phyloP scores from a whole-genome alignment of 768 basidiomycete species.

The Panaeolus papilionaceus region DNA sequence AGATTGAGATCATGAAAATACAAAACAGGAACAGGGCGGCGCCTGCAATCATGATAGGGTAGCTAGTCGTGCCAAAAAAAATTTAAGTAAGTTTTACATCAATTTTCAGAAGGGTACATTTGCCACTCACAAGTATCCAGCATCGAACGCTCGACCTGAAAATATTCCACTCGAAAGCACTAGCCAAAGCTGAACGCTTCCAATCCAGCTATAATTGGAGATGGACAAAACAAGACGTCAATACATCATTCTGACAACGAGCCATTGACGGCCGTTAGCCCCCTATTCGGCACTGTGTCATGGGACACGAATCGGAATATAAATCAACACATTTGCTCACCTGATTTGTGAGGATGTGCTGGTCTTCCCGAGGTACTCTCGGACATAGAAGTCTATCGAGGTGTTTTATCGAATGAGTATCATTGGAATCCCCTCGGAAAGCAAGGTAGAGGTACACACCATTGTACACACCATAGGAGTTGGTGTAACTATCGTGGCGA shows the following conservation, averaged over 20 bases:
- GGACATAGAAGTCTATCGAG: constrained; percentile 37
- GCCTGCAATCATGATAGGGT: constrained; percentile 51
- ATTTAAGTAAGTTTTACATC: constrained; percentile 11
- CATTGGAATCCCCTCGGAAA: constrained; percentile 29
- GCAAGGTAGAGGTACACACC: constrained; percentile 38
- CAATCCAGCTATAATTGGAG: constrained; percentile 31
- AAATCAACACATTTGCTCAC: constrained; percentile 19
- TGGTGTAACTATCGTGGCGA: constrained; percentile 31
- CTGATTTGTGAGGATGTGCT: constrained; percentile 35
- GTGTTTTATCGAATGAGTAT: constrained; percentile 17
- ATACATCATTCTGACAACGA: constrained; percentile 1
- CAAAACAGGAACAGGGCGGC: constrained; percentile 49
- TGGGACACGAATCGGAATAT: too few relatives aligned
- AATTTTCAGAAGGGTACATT: neutral
- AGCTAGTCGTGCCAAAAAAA: constrained; percentile 34
- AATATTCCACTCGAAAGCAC: constrained; percentile 31
- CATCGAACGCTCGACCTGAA: constrained; percentile 34
- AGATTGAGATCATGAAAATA: constrained; percentile 53
- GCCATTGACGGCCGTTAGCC: constrained; percentile 9
- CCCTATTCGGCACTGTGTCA: neutral
- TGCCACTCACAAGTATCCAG: constrained; percentile 33
- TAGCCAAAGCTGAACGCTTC: constrained; percentile 33
- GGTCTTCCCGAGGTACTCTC: constrained; percentile 32
- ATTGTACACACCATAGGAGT: constrained; percentile 38
- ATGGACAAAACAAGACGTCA: neutral